Percentiles rank a stretch among this genome's conserved stretches.
Evolutionary conservation across 2,329 filamentous ascomycete species (phyloP).

Genomic region (Fusarium poae): DNA sequence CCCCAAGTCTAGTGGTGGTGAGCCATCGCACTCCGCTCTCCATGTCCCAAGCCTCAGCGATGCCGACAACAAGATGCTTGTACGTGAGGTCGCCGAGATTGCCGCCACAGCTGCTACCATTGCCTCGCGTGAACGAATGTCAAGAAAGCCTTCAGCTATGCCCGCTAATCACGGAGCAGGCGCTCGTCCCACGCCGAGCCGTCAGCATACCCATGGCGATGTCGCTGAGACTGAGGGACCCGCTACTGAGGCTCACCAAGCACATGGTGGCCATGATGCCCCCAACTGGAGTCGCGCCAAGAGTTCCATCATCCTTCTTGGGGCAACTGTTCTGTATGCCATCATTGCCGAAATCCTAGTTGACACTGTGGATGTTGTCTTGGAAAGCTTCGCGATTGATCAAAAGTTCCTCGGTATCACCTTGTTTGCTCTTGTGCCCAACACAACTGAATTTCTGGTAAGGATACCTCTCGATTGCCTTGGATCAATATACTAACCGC

Average conservation of each 20-base stretch:
- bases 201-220: conserved; percentile 51
- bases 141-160: conserved; percentile 56
- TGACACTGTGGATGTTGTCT: conserved; percentile 95
- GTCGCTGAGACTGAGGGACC: conserved; percentile 47
- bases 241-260: conserved; percentile 53
- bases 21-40: conserved; percentile 59
- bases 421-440: conserved; percentile 94
- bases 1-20: conserved; percentile 69
- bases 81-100: conserved; percentile 91
- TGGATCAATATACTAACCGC: conserved; percentile 21
- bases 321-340: conserved; percentile 92
- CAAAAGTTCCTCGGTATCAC: conserved; percentile 98
- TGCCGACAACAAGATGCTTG: conserved; percentile 83
- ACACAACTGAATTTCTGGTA: conserved; percentile 97
- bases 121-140: conserved; percentile 78
- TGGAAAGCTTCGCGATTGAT: conserved; percentile 90
- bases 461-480: conserved; percentile 49
- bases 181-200: conserved; percentile 47
- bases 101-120: conserved; percentile 91
- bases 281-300: conserved; percentile 97
- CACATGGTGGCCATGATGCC: conserved; percentile 89
- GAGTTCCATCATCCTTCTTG: conserved; percentile 88
- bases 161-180: conserved; percentile 39
- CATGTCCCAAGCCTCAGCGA: conserved; percentile 79
- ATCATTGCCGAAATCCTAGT: conserved; percentile 97